Evolutionary conservation across 2,329 filamentous ascomycete genomes (phyloP).

Genomic region (Fusarium citri): DNA sequence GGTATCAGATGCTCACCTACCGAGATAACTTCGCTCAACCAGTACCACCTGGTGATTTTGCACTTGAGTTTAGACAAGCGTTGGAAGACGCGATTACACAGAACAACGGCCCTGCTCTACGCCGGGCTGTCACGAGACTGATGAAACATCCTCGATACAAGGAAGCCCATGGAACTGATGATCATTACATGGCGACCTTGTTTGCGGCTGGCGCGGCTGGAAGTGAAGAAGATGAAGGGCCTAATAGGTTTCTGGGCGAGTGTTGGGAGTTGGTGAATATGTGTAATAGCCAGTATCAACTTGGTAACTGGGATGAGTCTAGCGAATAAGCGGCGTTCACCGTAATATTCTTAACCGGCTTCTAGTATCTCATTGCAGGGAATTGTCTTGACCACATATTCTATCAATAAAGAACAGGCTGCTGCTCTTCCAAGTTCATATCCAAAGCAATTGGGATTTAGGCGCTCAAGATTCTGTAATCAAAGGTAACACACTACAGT

Average conservation of each 20-base stretch:
- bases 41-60: constrained; percentile 55
- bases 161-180: constrained; percentile 76
- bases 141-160: constrained; percentile 76
- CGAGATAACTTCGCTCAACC: constrained; percentile 2
- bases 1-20: constrained; percentile 68
- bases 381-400: too few relatives aligned
- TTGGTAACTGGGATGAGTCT: constrained; percentile 52
- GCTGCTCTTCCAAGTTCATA: too few relatives aligned
- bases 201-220: constrained; percentile 71
- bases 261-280: constrained; percentile 74
- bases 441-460: too few relatives aligned
- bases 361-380: too few relatives aligned
- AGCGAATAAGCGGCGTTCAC: neutral
- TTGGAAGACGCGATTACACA: constrained; percentile 67
- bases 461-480: too few relatives aligned
- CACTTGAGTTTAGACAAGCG: constrained; percentile 73
- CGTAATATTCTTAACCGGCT: too few relatives aligned
- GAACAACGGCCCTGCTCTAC: constrained; percentile 58
- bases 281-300: constrained; percentile 70
- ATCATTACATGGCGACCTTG: constrained; percentile 74
- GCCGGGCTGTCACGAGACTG: constrained; percentile 67
- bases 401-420: too few relatives aligned
- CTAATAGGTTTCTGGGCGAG: constrained; percentile 62
- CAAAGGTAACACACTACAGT: too few relatives aligned
- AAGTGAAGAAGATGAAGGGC: constrained; percentile 58